Evolutionary conservation across 495 filamentous ascomycete species (phyloP), one percentile per base, ranked within the genome.

Genomic region (Melanomma pulvis-pyrius): DNA sequence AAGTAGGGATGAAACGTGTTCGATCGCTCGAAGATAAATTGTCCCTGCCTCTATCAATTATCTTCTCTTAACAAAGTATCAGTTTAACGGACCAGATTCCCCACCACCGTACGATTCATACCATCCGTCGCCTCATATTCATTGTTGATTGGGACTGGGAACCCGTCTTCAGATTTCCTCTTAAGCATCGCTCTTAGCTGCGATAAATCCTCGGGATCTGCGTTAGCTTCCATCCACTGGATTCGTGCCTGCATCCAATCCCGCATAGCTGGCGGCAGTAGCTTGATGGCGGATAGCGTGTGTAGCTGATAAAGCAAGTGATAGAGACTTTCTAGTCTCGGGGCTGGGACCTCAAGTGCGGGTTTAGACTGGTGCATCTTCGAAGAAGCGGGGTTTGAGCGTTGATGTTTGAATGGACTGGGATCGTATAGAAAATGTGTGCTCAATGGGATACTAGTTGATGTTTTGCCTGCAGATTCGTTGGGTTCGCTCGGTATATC

Each of bases 111-210:
- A 3, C n/a, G 39, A 15, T 3, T 44, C 13, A 15, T 11, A 3
- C 17, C 2, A 7, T 17, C 17, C 39, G 2, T 44, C 13, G n/a
- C 3, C 9, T 6, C n/a, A 15, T 12, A n/a, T 7, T 44, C 39
- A 36, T 36, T 36, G 13, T 36, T 36, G 32, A 13, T 13, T 6
- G 32, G 32, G 32, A 36, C 13, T n/a, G 39, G 39, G n/a, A 44
- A 44, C 17, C 13, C 39, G 39, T 44, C 39, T 44, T 44, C 39
- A 3, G 39, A 44, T 44, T 32, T 61, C 8, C 17, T 61, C 24
- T 57, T 51, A 11, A 64, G 39, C 53, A 65, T 58, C 1, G 28
- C 53, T 24, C 52, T 65, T 15, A 66, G 28, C 3, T 59, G 47
- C 30, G 28, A 24, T 21, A 65, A 44, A 19, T 60, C 55, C 2